Evolutionary conservation across 495 filamentous ascomycete species (phyloP), one percentile per base, ranked within the genome.

Genomic region (Parmelia sp.): DNA sequence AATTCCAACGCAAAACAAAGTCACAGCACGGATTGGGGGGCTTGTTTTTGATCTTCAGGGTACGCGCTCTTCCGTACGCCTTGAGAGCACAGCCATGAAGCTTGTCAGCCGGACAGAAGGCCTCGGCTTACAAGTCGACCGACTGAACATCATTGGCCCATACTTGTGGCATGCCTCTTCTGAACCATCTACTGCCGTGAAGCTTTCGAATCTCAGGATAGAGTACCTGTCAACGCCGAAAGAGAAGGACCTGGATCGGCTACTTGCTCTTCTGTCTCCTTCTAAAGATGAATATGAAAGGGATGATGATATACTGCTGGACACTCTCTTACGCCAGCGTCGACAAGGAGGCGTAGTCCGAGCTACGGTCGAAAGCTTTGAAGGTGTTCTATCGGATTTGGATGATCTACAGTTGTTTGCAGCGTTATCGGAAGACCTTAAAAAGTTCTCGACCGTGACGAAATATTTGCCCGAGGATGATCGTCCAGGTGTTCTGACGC

Each of bases 381-480:
- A 84, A 57, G 73, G 86, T 31, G 72, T 77, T 0, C 72, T 92
- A 15, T 77, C 78, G 2, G 83, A 83, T 51, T 69, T 89, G 15
- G 77, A 83, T 37, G 83, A 86, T 51, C 70, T 96, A 17, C 73
- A 79, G 23, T 80, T 80, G 49, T 75, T 99, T 10, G 78, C 85
- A n/a, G 79, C 78, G 23, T 80, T 99, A 9, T 84, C 81, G 1
- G 85, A 88, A 49, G 95, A 99, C 70, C 64, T 97, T 40, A 80
- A 88, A 19, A 87, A 86, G 68, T 77, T 97, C 9, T 88, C 91
- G 15, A 94, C 86, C 10, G 91, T 97, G 33, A 84, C 94, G 17
- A 97, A 96, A 70, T 97, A 97, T 70, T 79, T 99, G 7, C 92
- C 95, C 1, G 92, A 97, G 71, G 95, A 97, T 76, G 93, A 97